Conservation (phyloP, 164 flowering plant genomes). For the Liriodendron chinense region DNA sequence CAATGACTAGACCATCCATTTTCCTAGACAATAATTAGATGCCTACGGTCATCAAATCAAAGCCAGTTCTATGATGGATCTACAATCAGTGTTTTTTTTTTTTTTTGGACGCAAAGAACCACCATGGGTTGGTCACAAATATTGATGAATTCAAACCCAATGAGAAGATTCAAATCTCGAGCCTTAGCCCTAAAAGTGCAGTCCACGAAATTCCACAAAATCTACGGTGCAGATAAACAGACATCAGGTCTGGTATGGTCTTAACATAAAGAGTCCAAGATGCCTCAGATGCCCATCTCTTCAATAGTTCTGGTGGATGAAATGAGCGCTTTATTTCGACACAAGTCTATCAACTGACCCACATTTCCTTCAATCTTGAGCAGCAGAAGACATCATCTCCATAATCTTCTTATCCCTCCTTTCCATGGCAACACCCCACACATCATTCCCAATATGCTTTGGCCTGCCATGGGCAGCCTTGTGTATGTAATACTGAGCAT, state of each 20-base stretch:
- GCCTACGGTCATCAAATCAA: too few species aligned
- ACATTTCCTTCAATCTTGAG: conserved; percentile 8
- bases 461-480: conserved; percentile 83
- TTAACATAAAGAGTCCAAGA: not conserved
- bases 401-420: conserved; percentile 85
- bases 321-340: not conserved
- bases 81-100: too few species aligned
- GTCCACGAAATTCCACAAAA: not conserved
- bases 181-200: not conserved
- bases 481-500: conserved; percentile 83
- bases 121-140: too few species aligned
- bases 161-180: not conserved
- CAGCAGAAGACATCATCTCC: conserved; percentile 27
- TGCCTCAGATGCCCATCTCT: not conserved
- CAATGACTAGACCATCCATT: too few species aligned
- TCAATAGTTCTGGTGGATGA: conserved; percentile 3
- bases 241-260: not conserved
- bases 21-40: too few species aligned
- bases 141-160: not conserved
- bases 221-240: not conserved
- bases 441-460: conserved; percentile 46
- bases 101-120: too few species aligned
- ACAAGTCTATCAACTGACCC: not conserved
- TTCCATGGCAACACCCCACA: conserved; percentile 98
- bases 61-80: too few species aligned